Conservation (phyloP, 2,329 filamentous ascomycete species). For the Fusarium sp. region DNA sequence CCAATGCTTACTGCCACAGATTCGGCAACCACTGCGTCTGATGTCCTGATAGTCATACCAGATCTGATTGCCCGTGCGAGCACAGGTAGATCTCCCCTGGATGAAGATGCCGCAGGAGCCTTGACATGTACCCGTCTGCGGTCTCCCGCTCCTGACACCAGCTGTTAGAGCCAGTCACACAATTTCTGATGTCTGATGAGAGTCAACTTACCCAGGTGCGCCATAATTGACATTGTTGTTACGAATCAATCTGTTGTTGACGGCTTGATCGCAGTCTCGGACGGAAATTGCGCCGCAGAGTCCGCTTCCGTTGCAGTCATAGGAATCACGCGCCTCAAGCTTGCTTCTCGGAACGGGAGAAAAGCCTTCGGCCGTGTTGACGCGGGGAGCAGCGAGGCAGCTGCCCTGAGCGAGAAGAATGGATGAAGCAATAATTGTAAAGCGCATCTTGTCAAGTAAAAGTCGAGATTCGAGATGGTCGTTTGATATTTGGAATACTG, state of each 20-base stretch:
- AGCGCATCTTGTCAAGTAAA: neutral
- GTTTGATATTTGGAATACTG: neutral
- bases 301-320: neutral
- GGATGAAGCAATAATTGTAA: neutral
- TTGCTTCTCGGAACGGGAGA: neutral
- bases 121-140: neutral
- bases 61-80: neutral
- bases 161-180: neutral
- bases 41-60: neutral
- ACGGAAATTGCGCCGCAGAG: neutral
- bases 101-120: neutral
- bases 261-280: neutral
- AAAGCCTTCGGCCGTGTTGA: neutral
- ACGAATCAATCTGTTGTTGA: neutral
- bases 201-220: neutral
- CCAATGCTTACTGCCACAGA: neutral
- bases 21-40: neutral
- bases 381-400: neutral
- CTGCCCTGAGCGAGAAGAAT: neutral
- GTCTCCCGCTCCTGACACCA: neutral
- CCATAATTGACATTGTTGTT: neutral
- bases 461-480: neutral
- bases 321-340: neutral
- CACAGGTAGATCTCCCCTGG: neutral
- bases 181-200: neutral